Evolutionary conservation across 106 monocot genomes (phyloP).

Genomic region (Platanthera zijinensis): DNA sequence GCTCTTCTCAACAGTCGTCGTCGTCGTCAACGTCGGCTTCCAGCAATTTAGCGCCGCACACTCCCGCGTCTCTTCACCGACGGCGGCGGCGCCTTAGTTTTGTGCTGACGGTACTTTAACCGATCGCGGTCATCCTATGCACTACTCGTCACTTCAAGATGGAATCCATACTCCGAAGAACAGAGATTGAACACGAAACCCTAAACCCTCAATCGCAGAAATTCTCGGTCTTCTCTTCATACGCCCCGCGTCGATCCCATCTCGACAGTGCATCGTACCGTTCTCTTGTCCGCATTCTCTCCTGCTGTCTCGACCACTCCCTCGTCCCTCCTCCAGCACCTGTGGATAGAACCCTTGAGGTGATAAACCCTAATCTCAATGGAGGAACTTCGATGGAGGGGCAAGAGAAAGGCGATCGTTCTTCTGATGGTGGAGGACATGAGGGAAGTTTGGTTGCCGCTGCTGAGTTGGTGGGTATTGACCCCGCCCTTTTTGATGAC

Average conservation of each 20-base stretch:
- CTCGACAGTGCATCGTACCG: constrained; percentile 64
- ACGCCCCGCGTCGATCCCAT: constrained; percentile 21
- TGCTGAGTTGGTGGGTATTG: neutral
- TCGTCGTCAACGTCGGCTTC: too few species aligned
- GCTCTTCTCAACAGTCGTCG: too few species aligned
- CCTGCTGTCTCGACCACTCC: constrained; percentile 30
- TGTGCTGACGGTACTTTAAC: too few species aligned
- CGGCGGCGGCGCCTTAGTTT: too few species aligned
- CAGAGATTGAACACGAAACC: constrained; percentile 10
- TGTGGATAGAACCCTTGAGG: neutral
- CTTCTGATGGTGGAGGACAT: neutral
- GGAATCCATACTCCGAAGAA: neutral
- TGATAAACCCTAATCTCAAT: neutral
- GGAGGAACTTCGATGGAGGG: neutral
- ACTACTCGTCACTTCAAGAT: neutral
- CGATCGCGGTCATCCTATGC: too few species aligned
- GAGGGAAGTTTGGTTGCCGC: neutral
- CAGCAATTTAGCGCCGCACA: too few species aligned
- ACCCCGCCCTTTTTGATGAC: neutral
- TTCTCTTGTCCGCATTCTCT: constrained; percentile 48
- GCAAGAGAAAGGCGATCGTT: neutral
- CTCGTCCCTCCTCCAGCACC: neutral
- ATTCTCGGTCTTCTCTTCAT: neutral
- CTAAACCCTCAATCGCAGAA: neutral
- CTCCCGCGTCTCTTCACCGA: too few species aligned